These are phyloP conservation scores for Geotrichum cucujoidarum DNA, from an alignment of 1,139 yeast genomes.

Conservation along the genomic window DNA sequence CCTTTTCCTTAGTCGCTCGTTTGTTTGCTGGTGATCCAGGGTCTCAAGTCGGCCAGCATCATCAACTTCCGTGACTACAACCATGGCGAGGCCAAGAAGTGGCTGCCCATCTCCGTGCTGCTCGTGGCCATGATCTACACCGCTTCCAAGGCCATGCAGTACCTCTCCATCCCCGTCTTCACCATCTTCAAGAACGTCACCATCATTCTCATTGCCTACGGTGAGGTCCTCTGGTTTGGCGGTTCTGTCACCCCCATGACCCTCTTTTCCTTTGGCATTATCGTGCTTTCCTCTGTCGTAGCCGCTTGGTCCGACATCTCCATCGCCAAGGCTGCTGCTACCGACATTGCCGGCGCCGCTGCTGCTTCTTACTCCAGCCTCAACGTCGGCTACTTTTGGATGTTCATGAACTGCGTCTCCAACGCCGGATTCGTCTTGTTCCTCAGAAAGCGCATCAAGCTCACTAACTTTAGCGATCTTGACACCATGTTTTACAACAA, in stretches of 20 bases:
- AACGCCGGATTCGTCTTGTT: constrained; percentile 89
- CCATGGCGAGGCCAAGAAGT: constrained; percentile 80
- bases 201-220: constrained; percentile 92
- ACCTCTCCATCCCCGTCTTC: constrained; percentile 87
- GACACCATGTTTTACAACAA: constrained; percentile 99
- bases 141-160: constrained; percentile 90
- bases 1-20: constrained; percentile 58
- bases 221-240: constrained; percentile 97
- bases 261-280: constrained; percentile 75
- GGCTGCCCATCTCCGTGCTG: constrained; percentile 86
- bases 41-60: constrained; percentile 65
- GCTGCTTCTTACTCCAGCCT: constrained; percentile 32
- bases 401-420: constrained; percentile 88
- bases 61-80: constrained; percentile 85
- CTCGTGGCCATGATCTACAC: constrained; percentile 95
- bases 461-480: constrained; percentile 93
- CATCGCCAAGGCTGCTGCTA: constrained; percentile 32
- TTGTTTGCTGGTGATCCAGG: constrained; percentile 67
- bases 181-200: constrained; percentile 97
- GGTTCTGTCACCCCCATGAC: constrained; percentile 90
- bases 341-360: constrained; percentile 33
- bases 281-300: constrained; percentile 89
- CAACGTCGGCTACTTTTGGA: constrained; percentile 91
- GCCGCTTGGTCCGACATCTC: constrained; percentile 88
- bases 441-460: constrained; percentile 96